Base-by-base conservation (phyloP, 2,329 filamentous ascomycete species). In the Mycosphaerella sp. region DNA sequence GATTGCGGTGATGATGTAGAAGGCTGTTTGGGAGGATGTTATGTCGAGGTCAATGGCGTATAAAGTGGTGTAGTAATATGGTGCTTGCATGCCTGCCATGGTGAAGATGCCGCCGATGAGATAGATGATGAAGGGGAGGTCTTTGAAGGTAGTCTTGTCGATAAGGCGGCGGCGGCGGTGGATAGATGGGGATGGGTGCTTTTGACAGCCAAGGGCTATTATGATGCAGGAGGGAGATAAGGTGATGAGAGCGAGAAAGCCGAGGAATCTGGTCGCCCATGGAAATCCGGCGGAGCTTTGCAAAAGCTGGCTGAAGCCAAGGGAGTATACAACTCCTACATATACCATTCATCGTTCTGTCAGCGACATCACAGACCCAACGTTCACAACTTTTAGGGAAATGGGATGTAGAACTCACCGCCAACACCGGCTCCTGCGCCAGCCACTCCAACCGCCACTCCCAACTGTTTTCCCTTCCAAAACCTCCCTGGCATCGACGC, bases 211-310 rank as follows among this genome's bases (percentile, higher is more conserved):
- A n/a, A 36, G 3, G 34, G 9, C 12, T 8, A 36, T 36, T 4
- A 36, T 9, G 12, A 36, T 9, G 34, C 34, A 36, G 3, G 34
- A 36, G 3, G 10, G 34, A 10, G 34, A 4, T 9, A 36, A 36
- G 9, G 56, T 53, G 8, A 45, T 45, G 11, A 66, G 53, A 8
- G 74, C 67, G 42, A 78, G 71, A 5, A 64, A 81, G 0, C 72
- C 79, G 12, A 77, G 66, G 38, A 79, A 67, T 2, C 79, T 69
- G 0, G 80, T 71, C 0, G 75, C 69, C 78, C 79, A 81, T 7
- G 70, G 74, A 51, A 80, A 82, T 2, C 80, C 79, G 8, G 81
- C 29, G 7, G n/a, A 57, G 17, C 14, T 26, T n/a, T 54, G 11
- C 26, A 43, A 6, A 12, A 54, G 44, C 8, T 26, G 51, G 23